Evolutionary conservation across 179 eudicot genomes (phyloP).

Genomic region (Silene vulgaris): DNA sequence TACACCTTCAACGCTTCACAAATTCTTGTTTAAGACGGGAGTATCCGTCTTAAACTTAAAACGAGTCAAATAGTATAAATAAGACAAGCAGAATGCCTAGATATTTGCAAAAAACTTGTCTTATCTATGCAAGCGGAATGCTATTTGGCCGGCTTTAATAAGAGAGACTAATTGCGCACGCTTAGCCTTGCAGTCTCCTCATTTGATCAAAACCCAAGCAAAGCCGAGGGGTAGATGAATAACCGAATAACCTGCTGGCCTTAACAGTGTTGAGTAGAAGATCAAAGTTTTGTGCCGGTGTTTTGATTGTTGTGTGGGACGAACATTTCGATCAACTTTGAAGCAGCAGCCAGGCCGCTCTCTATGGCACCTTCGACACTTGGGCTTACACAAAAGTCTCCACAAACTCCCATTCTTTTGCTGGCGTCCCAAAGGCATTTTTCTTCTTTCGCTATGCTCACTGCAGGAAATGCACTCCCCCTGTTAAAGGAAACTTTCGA

Average conservation of each 20-base stretch:
- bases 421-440: slow-evolving; percentile 67
- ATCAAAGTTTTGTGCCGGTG: slow-evolving; percentile 1
- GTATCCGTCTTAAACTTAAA: no score
- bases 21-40: no score
- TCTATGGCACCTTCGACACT: slow-evolving; percentile 83
- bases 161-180: no score
- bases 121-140: no score
- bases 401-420: slow-evolving; percentile 67
- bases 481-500: slow-evolving; percentile 30
- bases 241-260: neutral
- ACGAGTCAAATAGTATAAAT: no score
- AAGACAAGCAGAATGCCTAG: no score
- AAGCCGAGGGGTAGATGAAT: neutral
- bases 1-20: neutral
- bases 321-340: slow-evolving; percentile 43
- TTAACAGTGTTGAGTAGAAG: neutral
- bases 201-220: neutral
- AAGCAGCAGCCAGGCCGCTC: slow-evolving; percentile 83
- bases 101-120: no score
- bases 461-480: slow-evolving; percentile 91
- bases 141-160: no score
- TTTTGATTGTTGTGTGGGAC: slow-evolving; percentile 28
- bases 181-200: neutral
- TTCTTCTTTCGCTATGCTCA: slow-evolving; percentile 58
- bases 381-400: slow-evolving; percentile 89